Conservation (phyloP, 345 rosid genomes). For the Citrus trifoliata region DNA sequence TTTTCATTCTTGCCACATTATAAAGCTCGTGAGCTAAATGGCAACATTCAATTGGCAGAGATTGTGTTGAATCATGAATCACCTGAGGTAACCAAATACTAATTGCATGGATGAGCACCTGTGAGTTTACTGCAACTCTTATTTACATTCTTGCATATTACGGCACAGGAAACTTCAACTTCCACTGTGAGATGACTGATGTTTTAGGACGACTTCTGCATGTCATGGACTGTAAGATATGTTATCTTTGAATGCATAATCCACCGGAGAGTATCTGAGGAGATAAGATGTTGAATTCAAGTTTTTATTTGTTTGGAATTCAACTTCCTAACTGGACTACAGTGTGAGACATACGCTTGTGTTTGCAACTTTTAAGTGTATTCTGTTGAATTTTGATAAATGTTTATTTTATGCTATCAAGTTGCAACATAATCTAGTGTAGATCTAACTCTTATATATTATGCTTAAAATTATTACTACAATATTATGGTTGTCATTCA, state of each 20-base stretch:
- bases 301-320: background rate
- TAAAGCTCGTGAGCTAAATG: constrained; percentile 60
- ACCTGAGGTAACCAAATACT: constrained; percentile 18
- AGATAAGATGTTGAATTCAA: background rate
- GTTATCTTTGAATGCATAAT: background rate
- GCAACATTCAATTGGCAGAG: constrained; percentile 80
- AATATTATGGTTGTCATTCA: background rate
- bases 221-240: background rate
- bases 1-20: constrained; percentile 74
- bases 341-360: background rate
- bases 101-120: constrained; percentile 5
- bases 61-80: constrained; percentile 34
- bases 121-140: background rate
- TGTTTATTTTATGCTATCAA: no score
- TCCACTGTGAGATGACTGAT: constrained; percentile 8
- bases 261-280: background rate
- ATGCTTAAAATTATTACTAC: background rate
- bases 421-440: background rate
- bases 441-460: background rate
- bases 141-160: constrained; percentile 12
- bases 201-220: background rate
- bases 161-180: constrained; percentile 17
- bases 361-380: background rate
- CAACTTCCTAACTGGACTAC: background rate
- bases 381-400: background rate